These are phyloP conservation scores for Penicillium sp. DNA, from an alignment of 2,329 filamentous ascomycete genomes.

Conservation along the genomic window DNA sequence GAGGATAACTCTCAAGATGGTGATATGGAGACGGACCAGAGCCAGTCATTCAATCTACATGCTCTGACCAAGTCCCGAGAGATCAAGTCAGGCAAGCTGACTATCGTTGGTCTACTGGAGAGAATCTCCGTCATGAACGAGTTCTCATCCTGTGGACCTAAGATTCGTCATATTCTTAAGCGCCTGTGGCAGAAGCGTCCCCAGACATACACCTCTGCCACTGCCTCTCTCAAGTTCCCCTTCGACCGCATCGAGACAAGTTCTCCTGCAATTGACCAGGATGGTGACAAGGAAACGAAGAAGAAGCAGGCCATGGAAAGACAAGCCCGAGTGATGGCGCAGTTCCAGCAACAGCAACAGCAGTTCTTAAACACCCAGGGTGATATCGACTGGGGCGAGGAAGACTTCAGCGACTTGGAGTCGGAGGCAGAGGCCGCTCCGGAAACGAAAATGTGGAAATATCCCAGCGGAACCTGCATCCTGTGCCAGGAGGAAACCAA, in stretches of 20 bases:
- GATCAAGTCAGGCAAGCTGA: slow-evolving; percentile 39
- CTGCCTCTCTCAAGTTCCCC: slow-evolving; percentile 55
- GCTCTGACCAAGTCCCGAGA: slow-evolving; percentile 60
- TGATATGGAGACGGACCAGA: slow-evolving; percentile 44
- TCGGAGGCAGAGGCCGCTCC: slow-evolving; percentile 48
- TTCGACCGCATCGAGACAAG: slow-evolving; percentile 75
- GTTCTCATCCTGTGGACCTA: slow-evolving; percentile 76
- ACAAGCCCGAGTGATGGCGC: slow-evolving; percentile 91
- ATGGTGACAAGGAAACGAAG: slow-evolving; percentile 64
- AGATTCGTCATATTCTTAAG: slow-evolving; percentile 76
- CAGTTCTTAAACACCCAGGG: slow-evolving; percentile 86
- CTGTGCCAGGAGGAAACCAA: slow-evolving; percentile 94
- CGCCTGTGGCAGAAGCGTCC: slow-evolving; percentile 80
- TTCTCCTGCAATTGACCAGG: slow-evolving; percentile 65
- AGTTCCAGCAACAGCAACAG: slow-evolving; percentile 96
- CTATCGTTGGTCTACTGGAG: slow-evolving; percentile 51
- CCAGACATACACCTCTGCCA: slow-evolving; percentile 63
- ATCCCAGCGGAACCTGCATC: slow-evolving; percentile 88
- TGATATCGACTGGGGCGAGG: slow-evolving; percentile 81
- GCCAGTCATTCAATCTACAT: slow-evolving; percentile 65
- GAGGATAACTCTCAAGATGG: slow-evolving; percentile 67
- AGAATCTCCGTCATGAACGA: slow-evolving; percentile 60
- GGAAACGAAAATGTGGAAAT: slow-evolving; percentile 77
- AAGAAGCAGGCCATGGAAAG: slow-evolving; percentile 86
- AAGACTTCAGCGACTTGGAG: slow-evolving; percentile 64